These are phyloP conservation scores for Ambrosiella xylebori DNA, from an alignment of 2,329 filamentous ascomycete genomes.

Conservation along the genomic window DNA sequence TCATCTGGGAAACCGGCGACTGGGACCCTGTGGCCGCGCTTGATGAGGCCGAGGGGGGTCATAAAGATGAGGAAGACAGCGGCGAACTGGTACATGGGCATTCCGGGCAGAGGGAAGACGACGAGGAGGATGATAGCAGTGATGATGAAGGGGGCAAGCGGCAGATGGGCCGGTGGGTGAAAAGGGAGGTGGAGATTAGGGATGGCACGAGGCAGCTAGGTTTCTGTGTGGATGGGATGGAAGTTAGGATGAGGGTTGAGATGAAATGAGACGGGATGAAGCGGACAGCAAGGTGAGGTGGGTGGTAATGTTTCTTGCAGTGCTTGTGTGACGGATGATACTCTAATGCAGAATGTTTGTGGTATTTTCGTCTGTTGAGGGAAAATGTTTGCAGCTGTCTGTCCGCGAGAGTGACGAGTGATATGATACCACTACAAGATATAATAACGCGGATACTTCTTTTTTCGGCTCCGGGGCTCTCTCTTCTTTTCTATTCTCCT, in stretches of 20 bases:
- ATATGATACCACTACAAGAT: neutral
- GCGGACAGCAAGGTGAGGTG: neutral
- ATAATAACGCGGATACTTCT: neutral
- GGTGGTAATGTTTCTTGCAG: neutral
- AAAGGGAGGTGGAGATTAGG: constrained; percentile 61
- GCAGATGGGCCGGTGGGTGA: constrained; percentile 45
- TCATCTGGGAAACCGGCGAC: constrained; percentile 84
- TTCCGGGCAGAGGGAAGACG: constrained; percentile 20
- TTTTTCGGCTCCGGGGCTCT: neutral
- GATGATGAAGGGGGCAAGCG: constrained; percentile 31
- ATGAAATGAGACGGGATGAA: neutral
- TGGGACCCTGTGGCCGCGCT: constrained; percentile 61
- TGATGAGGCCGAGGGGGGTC: constrained; percentile 35
- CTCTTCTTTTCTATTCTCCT: neutral
- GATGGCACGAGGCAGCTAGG: constrained; percentile 69
- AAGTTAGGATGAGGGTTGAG: constrained; percentile 50
- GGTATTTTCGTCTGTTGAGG: neutral
- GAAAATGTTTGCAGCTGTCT: neutral
- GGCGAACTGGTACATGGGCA: too few species aligned
- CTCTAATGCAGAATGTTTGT: neutral
- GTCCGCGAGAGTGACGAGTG: neutral
- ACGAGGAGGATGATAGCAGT: constrained; percentile 32
- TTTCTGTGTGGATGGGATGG: constrained; percentile 60
- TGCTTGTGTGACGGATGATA: neutral
- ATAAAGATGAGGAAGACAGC: constrained; percentile 25